A percentile compares a stretch with the other conserved stretches of the same genome.
Conservation (phyloP, 768 basidiomycete species). For the Trametes sanguinea region DNA sequence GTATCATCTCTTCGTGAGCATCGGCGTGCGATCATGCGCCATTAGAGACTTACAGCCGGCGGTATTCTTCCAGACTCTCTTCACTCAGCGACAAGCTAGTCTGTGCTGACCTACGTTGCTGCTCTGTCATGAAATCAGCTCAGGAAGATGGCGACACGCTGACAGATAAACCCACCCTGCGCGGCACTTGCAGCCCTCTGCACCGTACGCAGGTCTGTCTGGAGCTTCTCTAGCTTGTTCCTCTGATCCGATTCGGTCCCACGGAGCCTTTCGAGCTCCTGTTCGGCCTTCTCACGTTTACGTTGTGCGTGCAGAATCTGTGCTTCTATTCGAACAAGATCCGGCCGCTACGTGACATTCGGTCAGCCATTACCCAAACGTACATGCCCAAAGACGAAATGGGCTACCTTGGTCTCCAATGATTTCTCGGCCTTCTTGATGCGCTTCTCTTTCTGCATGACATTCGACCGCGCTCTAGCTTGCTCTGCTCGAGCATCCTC, state of each 20-base stretch:
- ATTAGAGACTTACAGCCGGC: conserved; percentile 57
- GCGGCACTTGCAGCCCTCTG: conserved; percentile 73
- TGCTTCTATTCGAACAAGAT: conserved; percentile 79
- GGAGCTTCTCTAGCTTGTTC: conserved; percentile 54
- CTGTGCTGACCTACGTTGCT: conserved; percentile 69
- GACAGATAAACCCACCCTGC: conserved; percentile 55
- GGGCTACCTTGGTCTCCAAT: conserved; percentile 74
- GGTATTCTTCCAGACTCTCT: conserved; percentile 87
- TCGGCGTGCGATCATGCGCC: no score
- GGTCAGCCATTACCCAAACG: background rate
- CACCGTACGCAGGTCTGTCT: conserved; percentile 67
- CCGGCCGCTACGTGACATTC: conserved; percentile 66
- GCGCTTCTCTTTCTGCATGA: conserved; percentile 82
- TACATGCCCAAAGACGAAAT: conserved; percentile 19
- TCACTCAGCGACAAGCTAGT: conserved; percentile 78
- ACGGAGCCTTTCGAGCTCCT: conserved; percentile 60
- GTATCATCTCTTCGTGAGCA: background rate
- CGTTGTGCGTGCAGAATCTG: conserved; percentile 85
- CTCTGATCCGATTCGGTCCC: conserved; percentile 58
- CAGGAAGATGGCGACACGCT: background rate
- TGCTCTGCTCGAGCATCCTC: conserved; percentile 78
- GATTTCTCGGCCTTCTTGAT: conserved; percentile 92
- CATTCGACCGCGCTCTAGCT: conserved; percentile 70
- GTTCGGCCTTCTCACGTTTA: conserved; percentile 71
- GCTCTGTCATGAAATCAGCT: conserved; percentile 50